phyloP scores from a whole-genome alignment of 306 rosid species.

The Cajanus cajan region DNA sequence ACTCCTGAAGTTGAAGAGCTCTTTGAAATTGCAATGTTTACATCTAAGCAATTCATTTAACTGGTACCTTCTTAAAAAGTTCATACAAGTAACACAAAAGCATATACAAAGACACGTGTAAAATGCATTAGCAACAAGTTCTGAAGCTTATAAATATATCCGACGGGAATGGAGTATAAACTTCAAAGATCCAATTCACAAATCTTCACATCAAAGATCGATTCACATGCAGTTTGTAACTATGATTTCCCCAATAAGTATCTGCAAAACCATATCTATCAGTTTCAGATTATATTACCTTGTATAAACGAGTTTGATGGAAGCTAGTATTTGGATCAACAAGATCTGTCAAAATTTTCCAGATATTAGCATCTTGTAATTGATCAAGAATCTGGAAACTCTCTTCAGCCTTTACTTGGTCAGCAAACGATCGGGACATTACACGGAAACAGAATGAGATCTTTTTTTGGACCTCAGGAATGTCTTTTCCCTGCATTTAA shows the following conservation, averaged over 20 bases:
- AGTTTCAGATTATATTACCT: slow-evolving; percentile 52
- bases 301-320: slow-evolving; percentile 60
- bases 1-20: background rate
- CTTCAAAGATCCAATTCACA: slow-evolving; percentile 1
- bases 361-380: slow-evolving; percentile 80
- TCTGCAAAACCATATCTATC: slow-evolving; percentile 10
- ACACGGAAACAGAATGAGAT: slow-evolving; percentile 68
- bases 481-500: slow-evolving; percentile 83
- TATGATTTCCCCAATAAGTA: background rate
- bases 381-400: slow-evolving; percentile 89
- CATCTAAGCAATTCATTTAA: background rate
- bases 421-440: slow-evolving; percentile 93
- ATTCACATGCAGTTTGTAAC: slow-evolving; percentile 18
- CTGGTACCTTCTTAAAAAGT: background rate
- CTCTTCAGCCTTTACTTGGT: slow-evolving; percentile 86
- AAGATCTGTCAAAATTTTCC: slow-evolving; percentile 81
- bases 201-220: background rate
- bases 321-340: slow-evolving; percentile 79
- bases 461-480: slow-evolving; percentile 84
- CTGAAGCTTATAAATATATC: slow-evolving; percentile 15
- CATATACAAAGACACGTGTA: background rate
- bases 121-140: slow-evolving; percentile 21
- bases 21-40: background rate
- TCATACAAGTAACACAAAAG: background rate
- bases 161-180: background rate